Percentiles rank a stretch among this genome's conserved stretches.
phyloP scores from a whole-genome alignment of 73 alveolate genomes.

The Breviolum minutum region DNA sequence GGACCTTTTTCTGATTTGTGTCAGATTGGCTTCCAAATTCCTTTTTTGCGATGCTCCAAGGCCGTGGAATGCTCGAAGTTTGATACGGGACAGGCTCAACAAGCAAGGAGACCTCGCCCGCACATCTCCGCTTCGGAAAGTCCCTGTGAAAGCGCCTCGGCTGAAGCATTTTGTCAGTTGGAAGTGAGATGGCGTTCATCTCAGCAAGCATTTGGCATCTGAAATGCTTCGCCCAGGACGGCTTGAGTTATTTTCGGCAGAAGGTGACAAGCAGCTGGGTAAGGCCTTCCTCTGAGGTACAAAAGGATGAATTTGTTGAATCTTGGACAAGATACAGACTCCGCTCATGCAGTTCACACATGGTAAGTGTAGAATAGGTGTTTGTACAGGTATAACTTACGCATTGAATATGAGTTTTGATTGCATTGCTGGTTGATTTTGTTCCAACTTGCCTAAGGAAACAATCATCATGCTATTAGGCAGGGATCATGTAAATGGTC shows the following conservation, averaged over 20 bases:
- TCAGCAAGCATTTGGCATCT: neutral
- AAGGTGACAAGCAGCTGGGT: neutral
- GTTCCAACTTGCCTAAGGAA: slow-evolving; percentile 26
- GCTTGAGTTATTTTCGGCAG: slow-evolving; percentile 4
- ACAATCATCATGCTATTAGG: slow-evolving; percentile 69
- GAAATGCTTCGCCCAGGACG: neutral
- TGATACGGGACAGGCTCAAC: slow-evolving; percentile 70
- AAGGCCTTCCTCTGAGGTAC: neutral
- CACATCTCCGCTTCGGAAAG: slow-evolving; percentile 72
- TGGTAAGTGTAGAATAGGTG: no score
- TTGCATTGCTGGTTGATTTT: neutral
- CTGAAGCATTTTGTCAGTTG: neutral
- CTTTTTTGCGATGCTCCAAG: neutral
- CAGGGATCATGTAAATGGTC: neutral
- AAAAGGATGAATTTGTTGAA: slow-evolving; percentile 32
- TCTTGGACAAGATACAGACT: neutral
- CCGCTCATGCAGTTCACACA: no score
- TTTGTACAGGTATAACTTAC: neutral
- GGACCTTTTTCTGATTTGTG: neutral
- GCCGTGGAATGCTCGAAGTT: slow-evolving; percentile 90
- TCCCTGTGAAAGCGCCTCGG: slow-evolving; percentile 27
- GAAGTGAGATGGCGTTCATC: no score
- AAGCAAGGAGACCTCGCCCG: slow-evolving; percentile 74
- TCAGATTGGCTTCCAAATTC: neutral
- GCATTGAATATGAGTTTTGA: no score